phyloP scores from a whole-genome alignment of 805 yeast species.

The Kodamaea laetipori region DNA sequence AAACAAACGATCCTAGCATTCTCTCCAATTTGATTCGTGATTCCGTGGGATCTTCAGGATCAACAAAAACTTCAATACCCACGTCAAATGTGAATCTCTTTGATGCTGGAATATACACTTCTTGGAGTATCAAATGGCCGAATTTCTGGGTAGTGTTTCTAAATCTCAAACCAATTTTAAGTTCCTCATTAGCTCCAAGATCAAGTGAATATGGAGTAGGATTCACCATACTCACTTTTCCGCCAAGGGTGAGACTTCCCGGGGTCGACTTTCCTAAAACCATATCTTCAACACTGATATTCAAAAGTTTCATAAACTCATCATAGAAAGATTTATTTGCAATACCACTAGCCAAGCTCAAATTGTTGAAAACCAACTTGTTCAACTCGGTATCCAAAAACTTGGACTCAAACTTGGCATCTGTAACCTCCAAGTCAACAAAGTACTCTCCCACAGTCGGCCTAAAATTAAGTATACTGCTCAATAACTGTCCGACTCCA shows the following conservation, averaged over 20 bases:
- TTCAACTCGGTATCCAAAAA: constrained; percentile 7
- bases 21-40: constrained; percentile 5
- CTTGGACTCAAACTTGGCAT: constrained; percentile 15
- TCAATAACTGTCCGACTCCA: constrained; percentile 19
- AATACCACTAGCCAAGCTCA: neutral
- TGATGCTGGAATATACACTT: constrained; percentile 7
- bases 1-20: constrained; percentile 9
- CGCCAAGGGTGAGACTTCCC: neutral
- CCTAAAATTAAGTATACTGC: constrained; percentile 14
- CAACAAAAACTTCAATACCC: constrained; percentile 3
- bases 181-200: constrained; percentile 21
- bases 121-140: constrained; percentile 26
- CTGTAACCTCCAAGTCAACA: constrained; percentile 17
- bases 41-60: constrained; percentile 1
- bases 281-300: constrained; percentile 16
- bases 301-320: constrained; percentile 13
- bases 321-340: constrained; percentile 9
- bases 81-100: neutral
- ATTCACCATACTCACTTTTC: constrained; percentile 34
- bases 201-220: constrained; percentile 31
- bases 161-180: constrained; percentile 29
- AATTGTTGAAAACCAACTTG: constrained; percentile 9
- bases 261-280: constrained; percentile 29
- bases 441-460: constrained; percentile 4
- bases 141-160: constrained; percentile 31